Base-by-base conservation (phyloP, 75 land plant genomes). In the Cryptomeria japonica region DNA sequence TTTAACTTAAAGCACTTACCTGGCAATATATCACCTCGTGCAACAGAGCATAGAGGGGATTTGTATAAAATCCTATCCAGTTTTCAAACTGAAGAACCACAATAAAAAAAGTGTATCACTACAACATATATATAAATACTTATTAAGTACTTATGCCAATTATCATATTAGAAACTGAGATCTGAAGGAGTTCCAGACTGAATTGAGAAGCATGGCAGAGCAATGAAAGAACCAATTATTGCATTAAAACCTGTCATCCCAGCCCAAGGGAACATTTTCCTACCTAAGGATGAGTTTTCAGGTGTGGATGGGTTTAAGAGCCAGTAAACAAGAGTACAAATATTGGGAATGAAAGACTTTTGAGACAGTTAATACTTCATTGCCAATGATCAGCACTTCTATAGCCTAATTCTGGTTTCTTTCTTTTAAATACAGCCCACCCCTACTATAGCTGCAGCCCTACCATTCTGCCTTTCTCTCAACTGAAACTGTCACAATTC, bases 11-110 rank as follows among this genome's bases (percentile, higher is more conserved):
- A 58, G 28, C 28, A 19, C 32, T 72, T 90, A 96, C 99, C 93
- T 98, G 97, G 89, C 99, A 98, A 88, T 97, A 98, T 85, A 98
- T 96, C 41, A 95, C 84, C 89, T 98, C 99, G 55, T 98, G 99
- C 92, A 98, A 37, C 78, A 98, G 68, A 39, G 95, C 96, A 89
- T 93, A 97, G 22, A 98, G 91, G 34, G 99, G 99, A 88, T 98
- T 98, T 85, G 96, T 93, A 90, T 95, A 96, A 89, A 96, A 97
- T 22, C 4, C 55, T 44, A 94, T 87, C 91, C 93, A 96, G 12
- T 85, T 94, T 87, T 98, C 99, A 87, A 95, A 90, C 99, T 98
- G 95, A 86, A 93, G 22, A 51, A 79, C 32, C 87, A 84, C 8
- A 86, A 36, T n/a, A 41, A 28, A 53, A 82, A 46, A 55, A 49